Conservation (phyloP, 2,329 filamentous ascomycete genomes). For the Aspergillus ochraceus region DNA sequence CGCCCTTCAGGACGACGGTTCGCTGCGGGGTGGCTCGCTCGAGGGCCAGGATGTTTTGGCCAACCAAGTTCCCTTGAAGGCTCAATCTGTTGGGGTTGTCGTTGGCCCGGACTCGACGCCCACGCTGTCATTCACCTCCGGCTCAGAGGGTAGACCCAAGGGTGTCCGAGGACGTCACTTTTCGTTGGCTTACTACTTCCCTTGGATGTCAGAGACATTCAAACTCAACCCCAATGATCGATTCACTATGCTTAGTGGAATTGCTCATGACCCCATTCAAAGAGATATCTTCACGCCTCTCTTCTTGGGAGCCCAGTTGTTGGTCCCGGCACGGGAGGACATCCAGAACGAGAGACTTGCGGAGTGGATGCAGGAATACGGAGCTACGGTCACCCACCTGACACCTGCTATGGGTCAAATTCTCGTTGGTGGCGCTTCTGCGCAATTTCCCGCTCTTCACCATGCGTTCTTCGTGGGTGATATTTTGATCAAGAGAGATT, state of each 20-base stretch:
- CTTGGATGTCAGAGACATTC: slow-evolving; percentile 90
- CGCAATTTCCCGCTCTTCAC: slow-evolving; percentile 74
- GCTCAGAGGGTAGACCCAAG: slow-evolving; percentile 76
- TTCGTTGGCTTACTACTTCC: slow-evolving; percentile 80
- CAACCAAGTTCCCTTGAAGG: slow-evolving; percentile 52
- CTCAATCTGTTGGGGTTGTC: slow-evolving; percentile 65
- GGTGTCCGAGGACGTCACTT: slow-evolving; percentile 87
- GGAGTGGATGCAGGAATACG: slow-evolving; percentile 80
- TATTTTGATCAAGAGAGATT: slow-evolving; percentile 81
- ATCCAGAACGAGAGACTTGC: slow-evolving; percentile 83
- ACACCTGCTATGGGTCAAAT: slow-evolving; percentile 98
- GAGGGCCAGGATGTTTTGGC: slow-evolving; percentile 69
- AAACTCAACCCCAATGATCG: slow-evolving; percentile 67
- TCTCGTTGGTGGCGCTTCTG: slow-evolving; percentile 77
- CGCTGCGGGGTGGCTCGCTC: slow-evolving; percentile 66
- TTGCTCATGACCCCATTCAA: slow-evolving; percentile 63
- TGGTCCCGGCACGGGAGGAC: slow-evolving; percentile 77
- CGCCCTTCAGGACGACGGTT: slow-evolving; percentile 68
- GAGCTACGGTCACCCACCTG: slow-evolving; percentile 78
- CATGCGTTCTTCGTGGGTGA: slow-evolving; percentile 91
- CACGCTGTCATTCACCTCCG: slow-evolving; percentile 73
- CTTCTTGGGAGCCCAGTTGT: slow-evolving; percentile 76
- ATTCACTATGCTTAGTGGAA: slow-evolving; percentile 83
- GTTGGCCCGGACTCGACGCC: slow-evolving; percentile 84
- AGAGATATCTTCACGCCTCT: slow-evolving; percentile 86